These are phyloP conservation scores for Pyrus bretschneideri DNA, from an alignment of 306 rosid species.

Conservation along the genomic window DNA sequence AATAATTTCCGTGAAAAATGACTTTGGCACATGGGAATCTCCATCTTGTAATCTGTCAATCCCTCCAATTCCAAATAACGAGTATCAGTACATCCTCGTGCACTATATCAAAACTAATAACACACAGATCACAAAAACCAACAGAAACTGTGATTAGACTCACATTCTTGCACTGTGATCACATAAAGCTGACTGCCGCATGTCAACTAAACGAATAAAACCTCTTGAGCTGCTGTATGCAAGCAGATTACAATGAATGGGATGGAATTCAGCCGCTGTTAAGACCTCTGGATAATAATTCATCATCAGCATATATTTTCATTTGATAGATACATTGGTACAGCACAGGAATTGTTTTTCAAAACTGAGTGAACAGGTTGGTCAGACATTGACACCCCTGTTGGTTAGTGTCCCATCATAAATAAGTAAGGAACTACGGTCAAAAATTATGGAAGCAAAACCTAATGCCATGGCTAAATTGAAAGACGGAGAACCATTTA, in stretches of 20 bases:
- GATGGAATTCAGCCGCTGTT: conserved; percentile 74
- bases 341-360: background rate
- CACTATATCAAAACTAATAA: background rate
- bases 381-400: too few relatives aligned
- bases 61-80: conserved; percentile 23
- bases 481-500: too few relatives aligned
- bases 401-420: too few relatives aligned
- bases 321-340: background rate
- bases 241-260: conserved; percentile 64
- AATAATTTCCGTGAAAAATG: conserved; percentile 49
- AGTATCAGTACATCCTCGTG: conserved; percentile 15
- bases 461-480: too few relatives aligned
- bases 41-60: conserved; percentile 49
- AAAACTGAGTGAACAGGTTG: background rate
- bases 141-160: conserved; percentile 17
- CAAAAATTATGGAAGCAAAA: too few relatives aligned
- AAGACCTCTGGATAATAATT: conserved; percentile 48
- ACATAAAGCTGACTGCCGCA: conserved; percentile 63
- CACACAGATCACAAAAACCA: background rate
- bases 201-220: conserved; percentile 55
- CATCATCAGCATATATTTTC: background rate
- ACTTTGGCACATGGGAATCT: conserved; percentile 34
- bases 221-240: conserved; percentile 78
- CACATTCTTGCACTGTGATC: conserved; percentile 54
- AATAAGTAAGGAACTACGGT: too few relatives aligned